phyloP scores from a whole-genome alignment of 1,284 basidiomycete genomes.

The Trametes hirsuta region DNA sequence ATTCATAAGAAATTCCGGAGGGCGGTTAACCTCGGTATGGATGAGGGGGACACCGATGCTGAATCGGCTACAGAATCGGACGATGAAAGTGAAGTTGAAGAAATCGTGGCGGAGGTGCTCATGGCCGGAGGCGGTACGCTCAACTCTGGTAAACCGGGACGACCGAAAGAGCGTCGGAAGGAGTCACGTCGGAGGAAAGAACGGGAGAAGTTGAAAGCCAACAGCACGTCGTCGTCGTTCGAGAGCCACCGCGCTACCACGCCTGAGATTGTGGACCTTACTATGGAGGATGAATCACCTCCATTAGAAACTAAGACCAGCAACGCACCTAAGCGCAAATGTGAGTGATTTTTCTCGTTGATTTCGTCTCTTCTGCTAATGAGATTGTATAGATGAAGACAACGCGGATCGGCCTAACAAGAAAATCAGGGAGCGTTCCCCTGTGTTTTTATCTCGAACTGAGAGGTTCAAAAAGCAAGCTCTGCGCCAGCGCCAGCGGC shows the following conservation, averaged over 20 bases:
- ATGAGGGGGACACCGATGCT: slow-evolving; percentile 16
- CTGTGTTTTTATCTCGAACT: too few relatives aligned
- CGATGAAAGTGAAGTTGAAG: slow-evolving; percentile 56
- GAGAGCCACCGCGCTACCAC: slow-evolving; percentile 12
- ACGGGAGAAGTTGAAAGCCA: slow-evolving; percentile 17
- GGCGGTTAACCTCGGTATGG: slow-evolving; percentile 17
- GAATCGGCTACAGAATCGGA: slow-evolving; percentile 28
- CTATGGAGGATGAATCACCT: slow-evolving; percentile 23
- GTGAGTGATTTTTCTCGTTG: slow-evolving; percentile 5
- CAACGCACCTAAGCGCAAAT: slow-evolving; percentile 20
- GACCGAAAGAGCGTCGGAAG: slow-evolving; percentile 4
- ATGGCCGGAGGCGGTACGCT: neutral
- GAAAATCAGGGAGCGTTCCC: neutral
- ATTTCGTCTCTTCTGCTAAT: neutral
- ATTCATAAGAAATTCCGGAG: slow-evolving; percentile 27
- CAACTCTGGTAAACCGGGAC: neutral
- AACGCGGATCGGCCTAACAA: slow-evolving; percentile 13
- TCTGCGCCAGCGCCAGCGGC: slow-evolving; percentile 40
- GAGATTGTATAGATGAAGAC: neutral
- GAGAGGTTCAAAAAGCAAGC: slow-evolving; percentile 9
- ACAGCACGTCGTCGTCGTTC: slow-evolving; percentile 10
- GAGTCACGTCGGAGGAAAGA: slow-evolving; percentile 12
- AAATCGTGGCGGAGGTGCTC: slow-evolving; percentile 56
- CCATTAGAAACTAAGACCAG: neutral
- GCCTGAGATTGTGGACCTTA: slow-evolving; percentile 26